Conservation (phyloP, 176 grass and related monocot genomes). For the Lolium perenne region DNA sequence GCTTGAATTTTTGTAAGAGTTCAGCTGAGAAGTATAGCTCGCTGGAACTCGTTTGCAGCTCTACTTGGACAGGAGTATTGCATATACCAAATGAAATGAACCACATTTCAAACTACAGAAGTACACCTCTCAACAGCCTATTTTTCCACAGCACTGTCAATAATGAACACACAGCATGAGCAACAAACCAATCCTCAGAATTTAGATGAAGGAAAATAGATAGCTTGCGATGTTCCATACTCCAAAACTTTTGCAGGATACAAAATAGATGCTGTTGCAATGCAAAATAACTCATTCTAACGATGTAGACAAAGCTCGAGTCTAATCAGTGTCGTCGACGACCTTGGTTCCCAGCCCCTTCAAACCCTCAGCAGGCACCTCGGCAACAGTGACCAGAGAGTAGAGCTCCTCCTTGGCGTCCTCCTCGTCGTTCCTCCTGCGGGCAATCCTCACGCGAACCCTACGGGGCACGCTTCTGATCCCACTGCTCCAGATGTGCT, state of each 20-base stretch:
- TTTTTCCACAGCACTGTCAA: neutral
- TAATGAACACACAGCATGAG: neutral
- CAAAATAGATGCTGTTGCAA: constrained; percentile 36
- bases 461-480: constrained; percentile 78
- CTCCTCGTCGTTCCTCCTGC: constrained; percentile 84
- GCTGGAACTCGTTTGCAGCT: too few species aligned
- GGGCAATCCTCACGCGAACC: constrained; percentile 78
- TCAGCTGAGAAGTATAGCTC: too few species aligned
- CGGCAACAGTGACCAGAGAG: constrained; percentile 74
- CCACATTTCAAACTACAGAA: too few species aligned
- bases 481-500: constrained; percentile 94
- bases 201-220: constrained; percentile 23
- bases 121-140: too few species aligned
- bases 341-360: constrained; percentile 85
- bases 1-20: too few species aligned
- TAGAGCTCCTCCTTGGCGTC: constrained; percentile 90
- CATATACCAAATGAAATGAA: too few species aligned
- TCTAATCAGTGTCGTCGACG: constrained; percentile 72
- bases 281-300: constrained; percentile 37
- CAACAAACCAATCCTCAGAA: neutral
- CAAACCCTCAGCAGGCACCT: constrained; percentile 71
- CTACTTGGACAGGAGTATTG: too few species aligned
- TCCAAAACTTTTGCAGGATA: constrained; percentile 37
- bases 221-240: constrained; percentile 25
- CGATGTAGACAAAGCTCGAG: neutral